Evolutionary conservation across 2,329 filamentous ascomycete species (phyloP), one percentile per base, ranked within the genome.

Genomic region (Fusarium camptoceras): DNA sequence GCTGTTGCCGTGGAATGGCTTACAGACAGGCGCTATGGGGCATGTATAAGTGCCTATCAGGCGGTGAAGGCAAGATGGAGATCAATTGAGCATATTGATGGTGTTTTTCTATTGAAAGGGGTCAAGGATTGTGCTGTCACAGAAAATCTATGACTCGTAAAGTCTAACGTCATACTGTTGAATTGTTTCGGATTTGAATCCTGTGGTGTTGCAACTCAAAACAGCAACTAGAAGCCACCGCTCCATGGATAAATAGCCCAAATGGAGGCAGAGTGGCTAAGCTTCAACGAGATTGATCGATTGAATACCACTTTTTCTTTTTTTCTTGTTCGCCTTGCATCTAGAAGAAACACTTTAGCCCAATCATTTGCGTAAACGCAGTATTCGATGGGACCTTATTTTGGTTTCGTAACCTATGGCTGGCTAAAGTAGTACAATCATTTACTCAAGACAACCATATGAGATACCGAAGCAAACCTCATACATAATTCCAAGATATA

Each of bases 141-240:
- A 34, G 34, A 27, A 22, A 27, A 51, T 6, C 18, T 27, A 11
- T 18, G 28, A 48, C 56, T 55, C 30, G 25, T 42, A 30, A 64
- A 62, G 48, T 30, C 24, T 48, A 73, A 73, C 72, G 68, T 74
- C 72, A 74, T 74, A 53, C 54, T 51, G 48, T 59, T 54, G 20
- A 24, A 60, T 50, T 49, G 64, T 71, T 73, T 73, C 60, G 51
- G 70, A 70, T 70, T 50, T 60, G 39, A 56, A 68, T 68, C 55
- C 47, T 30, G 43, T 42, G 62, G 34, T 54, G 46, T 55, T 68
- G 49, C 63, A 55, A 48, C 30, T 39, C 34, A 48, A 70, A 59
- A 55, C 58, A 58, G 30, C 50, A 64, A 55, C 72, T 63, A 75
- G 41, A 24, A 16, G 22, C 41, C 8, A 41, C 16, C 48, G 24